Evolutionary conservation across 352 stramenopile genomes (phyloP).

Genomic region (Pythium aristosporum): DNA sequence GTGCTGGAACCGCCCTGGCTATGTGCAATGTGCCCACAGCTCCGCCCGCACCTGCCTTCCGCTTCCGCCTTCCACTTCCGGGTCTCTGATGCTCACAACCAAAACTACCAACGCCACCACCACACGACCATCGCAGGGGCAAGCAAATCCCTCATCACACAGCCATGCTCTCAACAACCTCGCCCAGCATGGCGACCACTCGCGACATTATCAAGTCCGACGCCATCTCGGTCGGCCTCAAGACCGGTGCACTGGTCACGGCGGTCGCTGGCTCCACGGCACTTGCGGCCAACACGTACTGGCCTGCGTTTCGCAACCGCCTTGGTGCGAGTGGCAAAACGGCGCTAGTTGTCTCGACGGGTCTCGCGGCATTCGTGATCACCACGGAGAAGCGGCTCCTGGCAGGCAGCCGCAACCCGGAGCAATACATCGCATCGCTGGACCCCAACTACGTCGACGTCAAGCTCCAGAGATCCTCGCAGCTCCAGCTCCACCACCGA

Average conservation of each 20-base stretch:
- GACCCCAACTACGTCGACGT: conserved; percentile 43
- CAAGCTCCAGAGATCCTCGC: conserved; percentile 34
- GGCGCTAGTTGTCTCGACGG: conserved; percentile 59
- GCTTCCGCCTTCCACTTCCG: too few species aligned
- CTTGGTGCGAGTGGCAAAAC: conserved; percentile 73
- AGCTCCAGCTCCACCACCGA: conserved; percentile 33
- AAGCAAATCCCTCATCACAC: too few species aligned
- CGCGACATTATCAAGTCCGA: conserved; percentile 72
- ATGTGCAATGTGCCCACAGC: too few species aligned
- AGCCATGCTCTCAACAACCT: too few species aligned
- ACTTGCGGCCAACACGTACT: conserved; percentile 53
- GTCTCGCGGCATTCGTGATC: conserved; percentile 65
- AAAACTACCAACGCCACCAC: too few species aligned
- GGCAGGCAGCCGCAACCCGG: conserved; percentile 62
- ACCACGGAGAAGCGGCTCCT: conserved; percentile 63
- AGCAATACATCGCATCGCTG: conserved; percentile 63
- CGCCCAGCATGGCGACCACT: too few species aligned
- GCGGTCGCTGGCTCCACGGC: conserved; percentile 35
- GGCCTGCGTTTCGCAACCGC: conserved; percentile 62
- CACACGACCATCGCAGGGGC: too few species aligned
- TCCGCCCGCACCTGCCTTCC: too few species aligned
- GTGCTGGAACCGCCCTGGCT: too few species aligned
- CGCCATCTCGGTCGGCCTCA: conserved; percentile 57
- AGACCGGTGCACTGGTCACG: conserved; percentile 37
- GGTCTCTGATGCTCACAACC: too few species aligned